phyloP scores from a whole-genome alignment of 2,329 filamentous ascomycete genomes.

The Beauveria medogensis region DNA sequence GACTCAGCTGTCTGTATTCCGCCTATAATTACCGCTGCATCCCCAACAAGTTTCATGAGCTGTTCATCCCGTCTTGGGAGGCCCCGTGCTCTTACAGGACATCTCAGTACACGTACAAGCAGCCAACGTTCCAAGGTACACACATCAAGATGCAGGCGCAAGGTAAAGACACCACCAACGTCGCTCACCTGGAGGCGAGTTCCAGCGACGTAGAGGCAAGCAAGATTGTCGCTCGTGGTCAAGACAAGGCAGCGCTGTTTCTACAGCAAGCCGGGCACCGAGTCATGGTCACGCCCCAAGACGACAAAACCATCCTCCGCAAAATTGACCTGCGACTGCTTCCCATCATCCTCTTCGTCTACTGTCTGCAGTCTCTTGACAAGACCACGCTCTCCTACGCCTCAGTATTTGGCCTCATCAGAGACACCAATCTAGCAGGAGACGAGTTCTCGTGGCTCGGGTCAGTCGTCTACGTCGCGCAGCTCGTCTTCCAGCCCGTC shows the following conservation, averaged over 20 bases:
- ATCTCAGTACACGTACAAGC: not conserved
- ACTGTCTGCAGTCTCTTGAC: conserved; percentile 31
- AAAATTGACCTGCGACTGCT: conserved; percentile 43
- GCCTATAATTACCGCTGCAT: not conserved
- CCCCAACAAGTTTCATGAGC: not conserved
- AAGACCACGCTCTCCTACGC: conserved; percentile 45
- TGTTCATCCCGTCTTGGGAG: not conserved
- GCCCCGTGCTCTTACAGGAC: not conserved
- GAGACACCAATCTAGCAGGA: conserved; percentile 40
- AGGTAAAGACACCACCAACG: not conserved
- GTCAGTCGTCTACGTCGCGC: conserved; percentile 27
- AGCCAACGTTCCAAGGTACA: no score
- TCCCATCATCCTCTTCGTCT: conserved; percentile 43
- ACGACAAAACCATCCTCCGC: conserved; percentile 38
- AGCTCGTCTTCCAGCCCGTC: conserved; percentile 39
- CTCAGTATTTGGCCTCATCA: conserved; percentile 53
- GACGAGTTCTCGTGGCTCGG: conserved; percentile 58
- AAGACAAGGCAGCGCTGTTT: conserved; percentile 41
- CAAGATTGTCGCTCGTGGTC: conserved; percentile 4
- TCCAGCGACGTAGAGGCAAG: conserved; percentile 1
- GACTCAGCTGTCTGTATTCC: not conserved
- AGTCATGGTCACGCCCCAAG: conserved; percentile 40
- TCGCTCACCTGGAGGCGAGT: not conserved
- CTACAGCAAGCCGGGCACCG: conserved; percentile 36
- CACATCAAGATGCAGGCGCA: not conserved